Percentiles rank a stretch among this genome's conserved stretches.
These are phyloP conservation scores for Oryza glaberrima DNA, from an alignment of 176 grass and related monocot genomes.

Conservation along the genomic window DNA sequence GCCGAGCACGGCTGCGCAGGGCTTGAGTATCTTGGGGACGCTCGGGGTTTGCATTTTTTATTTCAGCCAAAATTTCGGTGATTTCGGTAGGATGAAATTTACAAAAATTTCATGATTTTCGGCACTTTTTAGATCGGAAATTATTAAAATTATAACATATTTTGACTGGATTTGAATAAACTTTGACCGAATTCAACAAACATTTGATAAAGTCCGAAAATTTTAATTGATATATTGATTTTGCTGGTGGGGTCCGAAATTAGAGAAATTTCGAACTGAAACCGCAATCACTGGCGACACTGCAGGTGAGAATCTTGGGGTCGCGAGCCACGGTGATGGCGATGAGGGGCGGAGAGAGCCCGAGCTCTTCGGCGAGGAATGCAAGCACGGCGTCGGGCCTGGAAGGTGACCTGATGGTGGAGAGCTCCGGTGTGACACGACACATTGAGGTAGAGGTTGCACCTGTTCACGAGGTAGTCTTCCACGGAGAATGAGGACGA, in stretches of 20 bases:
- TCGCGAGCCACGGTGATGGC: slow-evolving; percentile 27
- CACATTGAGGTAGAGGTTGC: slow-evolving; percentile 24
- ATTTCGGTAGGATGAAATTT: too few relatives aligned
- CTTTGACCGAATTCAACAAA: too few relatives aligned
- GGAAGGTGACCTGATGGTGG: slow-evolving; percentile 38
- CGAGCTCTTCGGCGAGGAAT: slow-evolving; percentile 42
- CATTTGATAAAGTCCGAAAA: too few relatives aligned
- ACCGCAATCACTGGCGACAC: neutral
- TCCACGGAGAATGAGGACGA: neutral
- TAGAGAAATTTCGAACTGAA: too few relatives aligned
- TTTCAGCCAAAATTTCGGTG: too few relatives aligned
- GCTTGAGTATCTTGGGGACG: slow-evolving; percentile 40
- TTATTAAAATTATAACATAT: too few relatives aligned
- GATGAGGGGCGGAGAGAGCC: slow-evolving; percentile 34
- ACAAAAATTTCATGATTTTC: too few relatives aligned
- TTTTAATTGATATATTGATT: too few relatives aligned
- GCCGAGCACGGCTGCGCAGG: slow-evolving; percentile 32
- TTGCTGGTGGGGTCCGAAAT: too few relatives aligned
- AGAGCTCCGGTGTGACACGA: slow-evolving; percentile 31
- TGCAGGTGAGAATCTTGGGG: slow-evolving; percentile 39
- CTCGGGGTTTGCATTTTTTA: too few relatives aligned
- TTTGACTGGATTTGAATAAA: too few relatives aligned
- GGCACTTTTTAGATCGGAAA: too few relatives aligned
- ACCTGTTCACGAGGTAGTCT: slow-evolving; percentile 33
- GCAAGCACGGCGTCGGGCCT: slow-evolving; percentile 46